Evolutionary conservation across 345 rosid species (phyloP), one percentile per base, ranked within the genome.

Genomic region (Citrus cavaleriei): DNA sequence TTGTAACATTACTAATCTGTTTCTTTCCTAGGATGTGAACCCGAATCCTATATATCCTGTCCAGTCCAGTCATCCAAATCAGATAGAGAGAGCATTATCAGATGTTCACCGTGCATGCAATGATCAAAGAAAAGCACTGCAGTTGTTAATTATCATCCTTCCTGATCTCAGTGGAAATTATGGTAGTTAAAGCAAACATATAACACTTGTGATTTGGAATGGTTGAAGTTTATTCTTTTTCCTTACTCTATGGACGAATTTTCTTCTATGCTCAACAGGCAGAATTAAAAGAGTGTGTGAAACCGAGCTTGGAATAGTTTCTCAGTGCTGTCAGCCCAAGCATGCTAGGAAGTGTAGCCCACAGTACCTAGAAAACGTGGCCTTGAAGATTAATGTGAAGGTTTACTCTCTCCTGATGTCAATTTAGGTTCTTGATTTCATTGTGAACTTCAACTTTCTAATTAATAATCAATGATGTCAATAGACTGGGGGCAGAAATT

Each of bases 331-430:
- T 67, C 89, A 87, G 72, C 97, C 98, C 9, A 80, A 6, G 24
- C 77, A 89, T 25, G 93, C 81, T 24, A 0, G 28, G 19, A 90
- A 76, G 68, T 80, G 84, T 7, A 81, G 38, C 49, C 82, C 78
- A 19, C 97, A 92, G 66, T 95, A 91, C 68, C 60, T 90, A 10
- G 95, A 90, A 75, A 95, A 90, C 77, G 79, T 92, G 0, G 46
- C 98, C 0, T 75, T 95, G 71, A 93, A 93, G 84, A 91, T 93
- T 10, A 95, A 95, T 80, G 97, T 91, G 18, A 95, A 95, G 97
- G 97, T 91, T 73, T 65, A 67, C n/a, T 57, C 24, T 37, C 10
- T 61, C 59, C 16, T 74, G 49, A 6, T 24, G n/a, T 21, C 24
- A n/a, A 5, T 73, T 34, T 60, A 73, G 37, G n/a, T 21, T 73